Conservation (phyloP, 352 stramenopile species). For the Pythium apleroticum region DNA sequence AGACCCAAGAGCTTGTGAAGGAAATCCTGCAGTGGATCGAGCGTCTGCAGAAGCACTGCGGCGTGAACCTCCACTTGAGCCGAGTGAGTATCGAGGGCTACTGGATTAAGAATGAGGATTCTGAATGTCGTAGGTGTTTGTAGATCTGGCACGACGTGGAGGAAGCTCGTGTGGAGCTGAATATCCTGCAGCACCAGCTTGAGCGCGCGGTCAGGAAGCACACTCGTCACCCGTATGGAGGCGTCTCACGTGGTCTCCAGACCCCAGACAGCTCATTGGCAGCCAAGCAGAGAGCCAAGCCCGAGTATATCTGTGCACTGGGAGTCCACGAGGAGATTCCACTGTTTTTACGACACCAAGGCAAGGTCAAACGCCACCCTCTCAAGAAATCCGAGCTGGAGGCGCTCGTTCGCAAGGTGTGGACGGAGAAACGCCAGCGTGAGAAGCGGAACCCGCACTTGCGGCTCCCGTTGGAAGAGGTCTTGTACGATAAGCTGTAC, state of each 20-base stretch:
- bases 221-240: slow-evolving; percentile 1
- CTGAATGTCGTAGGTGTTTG: neutral
- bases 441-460: slow-evolving; percentile 51
- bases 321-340: slow-evolving; percentile 59
- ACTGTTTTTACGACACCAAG: slow-evolving; percentile 72
- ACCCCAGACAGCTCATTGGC: slow-evolving; percentile 3
- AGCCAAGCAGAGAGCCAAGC: slow-evolving; percentile 39
- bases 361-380: slow-evolving; percentile 56
- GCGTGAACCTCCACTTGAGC: slow-evolving; percentile 72
- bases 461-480: slow-evolving; percentile 53
- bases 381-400: slow-evolving; percentile 76
- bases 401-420: slow-evolving; percentile 66
- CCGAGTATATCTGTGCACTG: slow-evolving; percentile 61
- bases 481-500: slow-evolving; percentile 76
- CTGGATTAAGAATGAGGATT: too few species aligned
- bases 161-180: slow-evolving; percentile 74
- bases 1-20: slow-evolving; percentile 55
- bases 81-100: too few species aligned
- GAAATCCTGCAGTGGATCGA: slow-evolving; percentile 83
- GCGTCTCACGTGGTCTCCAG: neutral
- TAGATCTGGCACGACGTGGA: slow-evolving; percentile 82
- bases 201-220: slow-evolving; percentile 42
- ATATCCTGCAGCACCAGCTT: slow-evolving; percentile 68
- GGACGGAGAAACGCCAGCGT: slow-evolving; percentile 72
- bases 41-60: slow-evolving; percentile 75